Evolutionary conservation across 2,329 filamentous ascomycete genomes (phyloP).

Genomic region (Colletotrichum noveboracense): DNA sequence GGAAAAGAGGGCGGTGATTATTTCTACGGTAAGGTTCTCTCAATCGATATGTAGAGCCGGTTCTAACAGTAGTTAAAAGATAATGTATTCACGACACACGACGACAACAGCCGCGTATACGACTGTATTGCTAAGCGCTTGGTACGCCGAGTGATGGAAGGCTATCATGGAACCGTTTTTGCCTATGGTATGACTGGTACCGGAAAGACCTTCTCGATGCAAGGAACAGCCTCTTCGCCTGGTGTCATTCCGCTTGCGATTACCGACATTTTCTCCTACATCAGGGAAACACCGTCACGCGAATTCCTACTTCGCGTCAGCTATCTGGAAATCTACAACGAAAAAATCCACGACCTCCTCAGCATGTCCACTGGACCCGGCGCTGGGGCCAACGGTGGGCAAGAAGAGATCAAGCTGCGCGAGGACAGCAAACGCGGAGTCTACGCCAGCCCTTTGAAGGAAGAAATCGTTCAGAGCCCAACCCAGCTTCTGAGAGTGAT

Average conservation of each 20-base stretch:
- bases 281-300: slow-evolving; percentile 91
- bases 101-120: slow-evolving; percentile 94
- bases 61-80: slow-evolving; percentile 58
- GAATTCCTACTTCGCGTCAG: slow-evolving; percentile 96
- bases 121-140: slow-evolving; percentile 92
- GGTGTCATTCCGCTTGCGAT: slow-evolving; percentile 97
- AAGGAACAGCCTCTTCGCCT: slow-evolving; percentile 92
- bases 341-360: slow-evolving; percentile 92
- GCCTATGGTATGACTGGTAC: slow-evolving; percentile 99
- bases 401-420: slow-evolving; percentile 95
- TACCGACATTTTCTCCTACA: slow-evolving; percentile 99
- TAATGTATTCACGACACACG: slow-evolving; percentile 93
- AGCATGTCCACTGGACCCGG: slow-evolving; percentile 71
- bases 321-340: slow-evolving; percentile 99
- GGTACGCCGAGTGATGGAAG: slow-evolving; percentile 97
- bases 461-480: slow-evolving; percentile 98
- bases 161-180: slow-evolving; percentile 97
- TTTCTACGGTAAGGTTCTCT: slow-evolving; percentile 73
- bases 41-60: too few species aligned
- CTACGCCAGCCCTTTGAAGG: slow-evolving; percentile 93
- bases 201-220: slow-evolving; percentile 99
- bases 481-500: slow-evolving; percentile 95
- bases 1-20: slow-evolving; percentile 94
- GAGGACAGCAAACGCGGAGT: slow-evolving; percentile 97
- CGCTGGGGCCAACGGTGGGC: slow-evolving; percentile 57